Evolutionary conservation across 2,329 filamentous ascomycete species (phyloP).

Genomic region (Colletotrichum filicis): DNA sequence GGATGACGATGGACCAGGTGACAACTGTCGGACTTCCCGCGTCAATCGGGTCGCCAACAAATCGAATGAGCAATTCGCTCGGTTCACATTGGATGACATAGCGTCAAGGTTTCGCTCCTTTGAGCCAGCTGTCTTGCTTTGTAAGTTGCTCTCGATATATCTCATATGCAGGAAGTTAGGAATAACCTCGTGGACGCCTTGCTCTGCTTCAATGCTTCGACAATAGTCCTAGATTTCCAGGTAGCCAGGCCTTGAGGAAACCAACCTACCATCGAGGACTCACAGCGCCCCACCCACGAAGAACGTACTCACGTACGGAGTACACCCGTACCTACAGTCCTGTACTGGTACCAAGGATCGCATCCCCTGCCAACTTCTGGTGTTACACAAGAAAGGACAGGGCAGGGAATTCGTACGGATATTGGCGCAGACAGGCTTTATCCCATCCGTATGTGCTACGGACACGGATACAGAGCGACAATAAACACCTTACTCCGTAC

Average conservation of each 20-base stretch:
- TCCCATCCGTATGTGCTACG: not conserved
- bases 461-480: not conserved
- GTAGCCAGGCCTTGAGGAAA: not conserved
- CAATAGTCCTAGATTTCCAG: not conserved
- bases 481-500: not conserved
- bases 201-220: not conserved
- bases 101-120: not conserved
- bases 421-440: not conserved
- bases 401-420: not conserved
- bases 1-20: not conserved
- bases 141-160: constrained; percentile 12
- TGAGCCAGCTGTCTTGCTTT: not conserved
- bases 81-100: not conserved
- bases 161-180: not conserved
- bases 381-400: constrained; percentile 10
- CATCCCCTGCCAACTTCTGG: not conserved
- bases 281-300: not conserved
- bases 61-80: not conserved
- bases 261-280: too few species aligned
- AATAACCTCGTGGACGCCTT: not conserved
- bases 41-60: not conserved
- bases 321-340: too few species aligned
- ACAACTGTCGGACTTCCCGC: not conserved
- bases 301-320: not conserved
- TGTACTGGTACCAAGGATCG: not conserved